phyloP scores from a whole-genome alignment of 768 basidiomycete genomes.

The Leccinum aurantiacum region DNA sequence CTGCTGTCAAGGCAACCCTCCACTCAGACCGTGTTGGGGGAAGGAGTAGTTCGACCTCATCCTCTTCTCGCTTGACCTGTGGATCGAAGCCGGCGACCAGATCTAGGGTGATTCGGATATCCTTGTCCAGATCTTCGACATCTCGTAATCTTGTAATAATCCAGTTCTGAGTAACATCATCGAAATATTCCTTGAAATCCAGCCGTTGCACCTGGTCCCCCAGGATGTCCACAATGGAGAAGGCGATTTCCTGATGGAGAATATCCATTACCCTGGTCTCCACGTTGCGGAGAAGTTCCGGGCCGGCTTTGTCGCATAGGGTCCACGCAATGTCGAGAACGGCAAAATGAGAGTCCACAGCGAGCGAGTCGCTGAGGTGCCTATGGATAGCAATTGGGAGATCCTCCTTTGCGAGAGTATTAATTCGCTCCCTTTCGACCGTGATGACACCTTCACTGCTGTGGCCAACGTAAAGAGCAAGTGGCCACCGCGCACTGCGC shows the following conservation, averaged over 20 bases:
- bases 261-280: slow-evolving; percentile 63
- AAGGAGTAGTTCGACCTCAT: slow-evolving; percentile 57
- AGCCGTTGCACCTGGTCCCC: slow-evolving; percentile 59
- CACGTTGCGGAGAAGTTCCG: slow-evolving; percentile 52
- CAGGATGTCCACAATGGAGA: slow-evolving; percentile 73
- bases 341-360: slow-evolving; percentile 51
- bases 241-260: slow-evolving; percentile 74
- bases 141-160: slow-evolving; percentile 58
- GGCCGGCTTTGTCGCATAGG: slow-evolving; percentile 59
- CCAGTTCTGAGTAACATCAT: slow-evolving; percentile 62
- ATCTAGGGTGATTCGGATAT: slow-evolving; percentile 59
- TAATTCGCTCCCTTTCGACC: slow-evolving; percentile 77
- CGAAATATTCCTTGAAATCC: slow-evolving; percentile 54
- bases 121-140: slow-evolving; percentile 54
- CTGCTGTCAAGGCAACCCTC: slow-evolving; percentile 58
- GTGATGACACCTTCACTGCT: slow-evolving; percentile 51
- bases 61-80: slow-evolving; percentile 73
- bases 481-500: slow-evolving; percentile 78
- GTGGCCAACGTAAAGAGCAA: slow-evolving; percentile 55
- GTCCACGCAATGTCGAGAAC: slow-evolving; percentile 65
- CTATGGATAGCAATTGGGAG: slow-evolving; percentile 59
- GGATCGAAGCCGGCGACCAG: slow-evolving; percentile 70
- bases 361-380: slow-evolving; percentile 43
- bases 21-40: slow-evolving; percentile 60
- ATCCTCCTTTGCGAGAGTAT: slow-evolving; percentile 64